These are phyloP conservation scores for Phytopythium aichiense DNA, from an alignment of 352 stramenopile genomes.

Conservation along the genomic window DNA sequence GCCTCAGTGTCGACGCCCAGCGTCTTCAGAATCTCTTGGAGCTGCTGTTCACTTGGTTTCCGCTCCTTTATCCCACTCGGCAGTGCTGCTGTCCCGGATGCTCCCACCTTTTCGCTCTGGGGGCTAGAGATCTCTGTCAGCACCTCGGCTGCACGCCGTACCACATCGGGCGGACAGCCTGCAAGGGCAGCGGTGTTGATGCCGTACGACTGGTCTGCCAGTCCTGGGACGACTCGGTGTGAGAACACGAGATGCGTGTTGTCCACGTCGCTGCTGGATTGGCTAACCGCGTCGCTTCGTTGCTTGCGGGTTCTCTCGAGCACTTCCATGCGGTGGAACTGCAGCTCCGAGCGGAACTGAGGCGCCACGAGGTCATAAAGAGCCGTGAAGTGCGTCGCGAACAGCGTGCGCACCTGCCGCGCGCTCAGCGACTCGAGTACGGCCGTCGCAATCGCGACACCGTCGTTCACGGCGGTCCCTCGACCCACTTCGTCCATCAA, in stretches of 20 bases:
- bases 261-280: neutral
- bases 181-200: slow-evolving; percentile 73
- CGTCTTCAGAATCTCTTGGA: neutral
- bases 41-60: neutral
- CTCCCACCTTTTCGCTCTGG: neutral
- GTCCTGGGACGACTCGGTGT: slow-evolving; percentile 64
- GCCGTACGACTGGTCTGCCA: slow-evolving; percentile 72
- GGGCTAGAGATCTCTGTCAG: slow-evolving; percentile 23
- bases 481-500: slow-evolving; percentile 87
- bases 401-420: slow-evolving; percentile 59
- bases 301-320: slow-evolving; percentile 22
- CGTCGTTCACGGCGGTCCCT: slow-evolving; percentile 76
- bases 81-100: no score
- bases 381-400: slow-evolving; percentile 84
- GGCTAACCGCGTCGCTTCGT: neutral
- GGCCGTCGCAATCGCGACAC: slow-evolving; percentile 71
- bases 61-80: neutral
- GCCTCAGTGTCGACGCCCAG: neutral
- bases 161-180: slow-evolving; percentile 46
- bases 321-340: slow-evolving; percentile 70
- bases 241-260: slow-evolving; percentile 65
- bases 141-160: slow-evolving; percentile 46
- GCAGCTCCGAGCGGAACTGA: slow-evolving; percentile 30
- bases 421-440: slow-evolving; percentile 67
- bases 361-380: slow-evolving; percentile 37